Evolutionary conservation across 2,329 filamentous ascomycete species (phyloP), one percentile per base, ranked within the genome.

Genomic region (Lachnellula hyalina): DNA sequence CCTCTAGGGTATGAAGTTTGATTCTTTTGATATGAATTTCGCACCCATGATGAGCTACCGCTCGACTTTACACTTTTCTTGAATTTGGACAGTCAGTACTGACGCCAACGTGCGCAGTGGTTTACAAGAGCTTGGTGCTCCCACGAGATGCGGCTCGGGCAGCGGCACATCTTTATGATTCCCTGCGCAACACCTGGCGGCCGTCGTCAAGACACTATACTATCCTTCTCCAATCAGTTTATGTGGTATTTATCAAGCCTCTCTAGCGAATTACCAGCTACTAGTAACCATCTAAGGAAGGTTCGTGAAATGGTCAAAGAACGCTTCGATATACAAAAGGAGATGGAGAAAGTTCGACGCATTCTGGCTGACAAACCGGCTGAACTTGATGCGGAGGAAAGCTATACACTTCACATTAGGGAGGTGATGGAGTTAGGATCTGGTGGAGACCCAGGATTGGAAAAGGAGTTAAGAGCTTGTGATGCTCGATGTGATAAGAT

Each of bases 41-140:
- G 2, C 28, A 32, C 28, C 11, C 9, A 9, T 32, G 28, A 32
- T 32, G 28, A 32, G 28, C 28, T 32, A 11, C 28, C 9, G 28
- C 28, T 32, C 28, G 28, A 32, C 28, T 28, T 7, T 28, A 28
- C 28, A 3, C 8, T 28, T 28, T 28, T 28, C 8, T 28, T 2
- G 8, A 38, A 38, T n/a, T 38, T 38, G 36, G 14, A n/a, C 9
- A 5, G 12, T 38, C 36, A 51, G 21, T 25, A 17, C 48, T 40
- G 14, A 40, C 17, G 9, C 2, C 25, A 9, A 28, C 11, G 11
- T 28, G 36, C 28, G 36, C n/a, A 54, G 47, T 54, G 52, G 52
- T 54, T 54, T 21, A 50, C 52, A 8, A 42, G 52, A 41, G 52
- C 52, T 4, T 54, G 52, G 47, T 54, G 52, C 36, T 50, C 52